Evolutionary conservation across 2,329 filamentous ascomycete species (phyloP), one percentile per base, ranked within the genome.

Genomic region (Kalmusia sp.): DNA sequence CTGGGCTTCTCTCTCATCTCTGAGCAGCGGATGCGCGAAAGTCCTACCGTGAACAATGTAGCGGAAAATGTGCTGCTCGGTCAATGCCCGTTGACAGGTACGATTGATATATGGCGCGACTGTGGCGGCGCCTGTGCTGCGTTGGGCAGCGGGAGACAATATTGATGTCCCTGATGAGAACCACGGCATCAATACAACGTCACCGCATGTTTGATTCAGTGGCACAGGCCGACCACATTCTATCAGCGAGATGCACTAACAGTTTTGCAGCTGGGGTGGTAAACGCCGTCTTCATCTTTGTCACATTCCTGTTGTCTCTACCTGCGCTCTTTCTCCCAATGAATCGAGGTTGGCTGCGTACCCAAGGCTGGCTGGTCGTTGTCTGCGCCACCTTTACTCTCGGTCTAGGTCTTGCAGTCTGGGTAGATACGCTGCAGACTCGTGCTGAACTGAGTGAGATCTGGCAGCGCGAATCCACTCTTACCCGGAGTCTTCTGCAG

Each of bases 201-300:
- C 22, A 41, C 19, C n/a, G 6, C n/a, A 14, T 37, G 14, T 19
- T 37, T 8, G 12, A 27, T 37, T 24, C 24, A 37, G 44, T 37
- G 24, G 33, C 44, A 47, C 44, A 38, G 33, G 31, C 44, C n/a
- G 31, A 30, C 31, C 31, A 30, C 38, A 25, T 14, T 31, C 14
- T 25, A 27, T 31, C 27, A 55, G 37, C 31, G 21, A 43, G 50
- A 38, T 52, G 27, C 39, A 67, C 64, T 68, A 58, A 67, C 63
- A 60, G 31, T 40, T 41, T 38, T 52, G 46, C 50, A 84, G 89
- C 87, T 47, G 88, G 87, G 54, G 85, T 93, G 58, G 86, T 82
- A 68, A 93, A 93, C 72, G 84, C 87, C 56, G 80, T 87, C 65
- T 79, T 93, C 67, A 84, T 92, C 70, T 86, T 93, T 72, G 68